Conservation (phyloP, 176 grass and related monocot species). For the bread wheat (Triticum aestivum) region IWGSC_CS_RefSeq_v2.1 NC_057814.1:133447073-133447572, state of each 20-base stretch:
- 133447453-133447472: constrained; percentile 1
- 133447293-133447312: constrained; percentile 58
- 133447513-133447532: constrained; percentile 31
- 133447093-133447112: constrained; percentile 43
- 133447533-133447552: constrained; percentile 22
- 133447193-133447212: neutral
- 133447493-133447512: constrained; percentile 17
- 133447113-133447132: constrained; percentile 66
- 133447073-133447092: constrained; percentile 76
- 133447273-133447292: constrained; percentile 73
- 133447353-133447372: constrained; percentile 67
- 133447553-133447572: constrained; percentile 5
- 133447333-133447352: constrained; percentile 52
- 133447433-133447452: constrained; percentile 40
- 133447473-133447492: constrained; percentile 27
- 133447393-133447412: constrained; percentile 58
- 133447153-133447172: neutral
- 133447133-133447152: neutral
- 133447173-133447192: neutral
- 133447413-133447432: constrained; percentile 74
- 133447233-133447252: constrained; percentile 59
- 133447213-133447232: neutral
- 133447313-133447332: constrained; percentile 56
- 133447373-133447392: constrained; percentile 87
- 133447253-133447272: constrained; percentile 53